Percentiles rank a stretch among this genome's conserved stretches.
Evolutionary conservation across 192 early-diverging fungal species (phyloP).

Genomic region (Coemansia sp.): DNA sequence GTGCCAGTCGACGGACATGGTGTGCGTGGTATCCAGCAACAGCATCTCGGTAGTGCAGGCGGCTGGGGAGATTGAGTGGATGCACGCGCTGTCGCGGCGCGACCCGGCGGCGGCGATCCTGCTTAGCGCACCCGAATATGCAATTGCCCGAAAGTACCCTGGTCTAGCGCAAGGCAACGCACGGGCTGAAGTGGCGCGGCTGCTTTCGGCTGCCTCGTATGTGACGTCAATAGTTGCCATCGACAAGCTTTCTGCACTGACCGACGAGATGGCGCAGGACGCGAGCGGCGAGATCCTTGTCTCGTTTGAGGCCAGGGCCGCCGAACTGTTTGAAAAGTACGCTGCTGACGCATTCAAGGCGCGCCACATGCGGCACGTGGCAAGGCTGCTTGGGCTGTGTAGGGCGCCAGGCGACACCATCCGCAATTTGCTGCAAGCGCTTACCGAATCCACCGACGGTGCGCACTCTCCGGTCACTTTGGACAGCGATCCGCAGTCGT

Average conservation of each 20-base stretch:
- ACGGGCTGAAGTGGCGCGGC: constrained; percentile 20
- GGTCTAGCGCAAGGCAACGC: constrained; percentile 25
- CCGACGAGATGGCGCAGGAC: constrained; percentile 33
- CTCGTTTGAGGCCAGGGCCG: constrained; percentile 32
- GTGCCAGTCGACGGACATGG: constrained; percentile 33
- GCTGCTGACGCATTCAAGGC: constrained; percentile 12
- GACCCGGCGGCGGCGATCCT: constrained; percentile 33
- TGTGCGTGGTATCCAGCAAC: constrained; percentile 31
- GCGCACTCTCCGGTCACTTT: constrained; percentile 1
- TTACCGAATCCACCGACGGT: constrained; percentile 19
- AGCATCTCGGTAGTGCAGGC: constrained; percentile 15
- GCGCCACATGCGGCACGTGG: constrained; percentile 18
- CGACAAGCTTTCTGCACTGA: constrained; percentile 17
- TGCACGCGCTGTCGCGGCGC: constrained; percentile 23
- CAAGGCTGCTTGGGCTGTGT: constrained; percentile 26
- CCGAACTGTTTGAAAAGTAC: constrained; percentile 44
- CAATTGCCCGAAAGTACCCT: constrained; percentile 17
- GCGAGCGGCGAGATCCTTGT: constrained; percentile 46
- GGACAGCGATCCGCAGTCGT: constrained; percentile 14
- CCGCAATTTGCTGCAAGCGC: constrained; percentile 19
- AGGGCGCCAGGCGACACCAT: constrained; percentile 25
- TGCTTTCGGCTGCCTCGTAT: constrained; percentile 31
- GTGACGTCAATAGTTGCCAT: constrained; percentile 11
- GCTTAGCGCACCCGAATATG: constrained; percentile 23
- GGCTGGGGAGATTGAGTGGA: constrained; percentile 38